Base-by-base conservation (phyloP, 257 asterid species). In the Jacaranda copaia region DNA sequence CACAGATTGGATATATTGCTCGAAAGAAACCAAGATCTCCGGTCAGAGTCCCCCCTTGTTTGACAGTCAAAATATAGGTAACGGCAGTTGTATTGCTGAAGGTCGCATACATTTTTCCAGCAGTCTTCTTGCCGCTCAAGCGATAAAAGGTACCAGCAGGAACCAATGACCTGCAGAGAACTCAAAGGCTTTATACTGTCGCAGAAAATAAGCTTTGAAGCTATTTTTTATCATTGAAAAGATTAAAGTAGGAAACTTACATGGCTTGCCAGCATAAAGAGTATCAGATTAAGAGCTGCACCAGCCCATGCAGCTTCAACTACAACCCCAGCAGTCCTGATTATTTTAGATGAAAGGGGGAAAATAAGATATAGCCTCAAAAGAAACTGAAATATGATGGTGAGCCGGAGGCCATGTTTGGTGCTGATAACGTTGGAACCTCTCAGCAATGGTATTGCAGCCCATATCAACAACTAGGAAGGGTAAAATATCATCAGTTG, bases 271-370 rank as follows among this genome's bases (percentile, higher is more conserved):
- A 91, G 84, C 94, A 91, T 84, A 57, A 83, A 90, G 58, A 91
- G 91, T 77, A 86, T 16, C 12, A 91, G 90, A 81, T 91, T 91
- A 56, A 84, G 89, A 35, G 89, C 95, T 13, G 97, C 97, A 20
- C 97, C 95, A 15, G 91, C 93, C 97, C 97, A 91, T 0, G 93
- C 90, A 59, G 92, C 90, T 81, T 91, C 95, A 10, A 88, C 89
- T 75, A 89, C 85, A 6, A 89, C 89, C 3, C 97, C 95, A 19
- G 89, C 76, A 4, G 92, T 85, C 13, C 85, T 85, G 80, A 91
- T 81, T 67, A 91, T 91, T 73, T 91, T 83, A 6, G 92, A 86
- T 0, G 92, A 85, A 10, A 86, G 89, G n/a, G 93, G 93, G 59
- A 88, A 91, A 15, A 86, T 84, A 1, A 89, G 87, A 36, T 77